phyloP scores from a whole-genome alignment of 345 rosid species.

The Rhodamnia argentea region DNA sequence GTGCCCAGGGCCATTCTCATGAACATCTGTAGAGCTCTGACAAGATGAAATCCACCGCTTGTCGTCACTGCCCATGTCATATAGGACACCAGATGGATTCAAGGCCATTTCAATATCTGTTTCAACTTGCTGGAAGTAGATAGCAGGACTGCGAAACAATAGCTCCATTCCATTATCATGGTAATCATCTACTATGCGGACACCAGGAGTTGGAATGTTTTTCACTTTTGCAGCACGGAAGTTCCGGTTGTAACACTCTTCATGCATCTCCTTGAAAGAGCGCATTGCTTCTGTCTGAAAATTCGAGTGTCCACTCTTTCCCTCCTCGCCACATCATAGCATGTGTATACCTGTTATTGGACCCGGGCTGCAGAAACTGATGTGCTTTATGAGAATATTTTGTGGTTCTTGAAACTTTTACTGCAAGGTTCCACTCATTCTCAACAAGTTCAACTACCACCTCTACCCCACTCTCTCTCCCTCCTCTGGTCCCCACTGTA shows the following conservation, averaged over 20 bases:
- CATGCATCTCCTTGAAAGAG: constrained; percentile 92
- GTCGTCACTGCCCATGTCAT: constrained; percentile 98
- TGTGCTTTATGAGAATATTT: constrained; percentile 80
- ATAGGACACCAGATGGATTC: constrained; percentile 59
- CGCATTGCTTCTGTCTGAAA: constrained; percentile 86
- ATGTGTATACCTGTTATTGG: constrained; percentile 86
- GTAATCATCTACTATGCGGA: constrained; percentile 53
- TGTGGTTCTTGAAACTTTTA: constrained; percentile 57
- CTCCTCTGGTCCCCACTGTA: constrained; percentile 68
- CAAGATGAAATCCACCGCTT: constrained; percentile 53
- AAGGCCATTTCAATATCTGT: constrained; percentile 94
- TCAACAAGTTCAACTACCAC: constrained; percentile 60
- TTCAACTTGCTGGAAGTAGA: constrained; percentile 69
- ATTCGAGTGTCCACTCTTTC: constrained; percentile 91
- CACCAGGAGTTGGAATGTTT: constrained; percentile 95
- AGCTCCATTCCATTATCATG: constrained; percentile 31
- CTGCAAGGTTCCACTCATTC: constrained; percentile 91
- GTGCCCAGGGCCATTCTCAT: constrained; percentile 17
- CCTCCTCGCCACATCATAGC: constrained; percentile 99
- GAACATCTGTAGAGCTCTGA: constrained; percentile 28
- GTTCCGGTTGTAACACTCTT: constrained; percentile 87
- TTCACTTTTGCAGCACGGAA: constrained; percentile 72
- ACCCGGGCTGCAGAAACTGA: constrained; percentile 90
- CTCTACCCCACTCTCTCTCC: constrained; percentile 84
- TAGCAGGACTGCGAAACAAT: constrained; percentile 38